These are phyloP conservation scores for Pseudonitzschia pungens DNA, from an alignment of 108 stramenopile genomes.

Conservation along the genomic window DNA sequence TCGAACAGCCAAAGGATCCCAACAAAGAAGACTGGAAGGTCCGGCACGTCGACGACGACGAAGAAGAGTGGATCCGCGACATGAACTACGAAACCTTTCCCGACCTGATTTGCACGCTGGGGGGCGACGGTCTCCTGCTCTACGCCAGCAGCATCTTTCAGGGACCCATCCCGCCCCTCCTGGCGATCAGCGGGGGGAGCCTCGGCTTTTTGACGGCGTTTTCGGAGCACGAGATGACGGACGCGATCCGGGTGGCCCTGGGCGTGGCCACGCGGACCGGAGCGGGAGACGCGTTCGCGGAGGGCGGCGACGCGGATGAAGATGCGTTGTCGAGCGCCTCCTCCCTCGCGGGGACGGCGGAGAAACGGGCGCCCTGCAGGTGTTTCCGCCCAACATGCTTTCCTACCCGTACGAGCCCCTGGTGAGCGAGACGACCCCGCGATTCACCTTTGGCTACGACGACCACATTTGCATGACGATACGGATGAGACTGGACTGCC, in stretches of 20 bases:
- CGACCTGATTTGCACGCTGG: conserved; percentile 77
- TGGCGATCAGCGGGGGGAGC: conserved; percentile 88
- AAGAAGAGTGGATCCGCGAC: conserved; percentile 28
- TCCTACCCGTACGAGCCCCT: conserved; percentile 30
- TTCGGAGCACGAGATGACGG: conserved; percentile 69
- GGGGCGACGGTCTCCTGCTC: conserved; percentile 86
- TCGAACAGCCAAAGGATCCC: conserved; percentile 49
- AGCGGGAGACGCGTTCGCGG: too few relatives aligned
- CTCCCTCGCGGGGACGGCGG: not conserved
- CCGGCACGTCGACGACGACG: conserved; percentile 28
- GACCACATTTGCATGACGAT: conserved; percentile 80
- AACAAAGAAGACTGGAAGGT: conserved; percentile 1
- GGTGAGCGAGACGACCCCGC: conserved; percentile 3
- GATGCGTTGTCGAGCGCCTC: not conserved
- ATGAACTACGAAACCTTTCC: conserved; percentile 33
- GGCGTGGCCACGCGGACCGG: conserved; percentile 32
- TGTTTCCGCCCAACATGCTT: conserved; percentile 44
- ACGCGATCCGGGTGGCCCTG: conserved; percentile 69
- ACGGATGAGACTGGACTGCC: conserved; percentile 90
- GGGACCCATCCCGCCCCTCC: conserved; percentile 82
- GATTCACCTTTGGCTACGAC: conserved; percentile 63
- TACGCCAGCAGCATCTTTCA: conserved; percentile 69
- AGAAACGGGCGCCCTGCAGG: conserved; percentile 16
- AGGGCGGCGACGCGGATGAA: not conserved
- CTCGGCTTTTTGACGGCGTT: conserved; percentile 95